Evolutionary conservation across 106 monocot genomes (phyloP).

Genomic region (Dendrobium catenatum): DNA sequence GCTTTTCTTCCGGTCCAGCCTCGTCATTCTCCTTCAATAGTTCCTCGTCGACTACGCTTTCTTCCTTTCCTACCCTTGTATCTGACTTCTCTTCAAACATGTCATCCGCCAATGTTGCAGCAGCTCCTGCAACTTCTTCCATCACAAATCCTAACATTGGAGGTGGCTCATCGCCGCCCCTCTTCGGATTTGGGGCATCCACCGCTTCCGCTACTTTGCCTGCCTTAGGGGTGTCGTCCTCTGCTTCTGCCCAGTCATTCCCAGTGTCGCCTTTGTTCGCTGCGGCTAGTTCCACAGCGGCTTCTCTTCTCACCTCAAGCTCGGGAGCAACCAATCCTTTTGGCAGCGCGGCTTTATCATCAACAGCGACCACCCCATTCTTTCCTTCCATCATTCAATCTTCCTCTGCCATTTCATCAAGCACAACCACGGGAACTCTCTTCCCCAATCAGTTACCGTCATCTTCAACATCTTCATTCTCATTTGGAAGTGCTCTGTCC

Average conservation of each 20-base stretch:
- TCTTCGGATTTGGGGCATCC: background rate
- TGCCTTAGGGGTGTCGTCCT: background rate
- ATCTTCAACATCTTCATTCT: conserved; percentile 1
- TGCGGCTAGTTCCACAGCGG: background rate
- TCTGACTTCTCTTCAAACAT: background rate
- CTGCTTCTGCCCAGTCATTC: background rate
- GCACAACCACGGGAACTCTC: background rate
- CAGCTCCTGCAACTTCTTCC: background rate
- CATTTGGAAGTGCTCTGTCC: background rate
- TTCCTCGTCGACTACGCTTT: background rate
- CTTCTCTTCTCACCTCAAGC: background rate
- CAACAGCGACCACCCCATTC: conserved; percentile 2
- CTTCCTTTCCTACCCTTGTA: background rate
- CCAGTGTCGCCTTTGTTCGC: background rate
- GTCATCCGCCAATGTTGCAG: background rate
- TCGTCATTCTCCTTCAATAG: background rate
- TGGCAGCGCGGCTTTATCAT: conserved; percentile 1
- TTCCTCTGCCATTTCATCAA: conserved; percentile 4
- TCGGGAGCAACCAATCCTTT: background rate
- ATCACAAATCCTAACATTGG: background rate
- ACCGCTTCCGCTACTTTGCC: background rate
- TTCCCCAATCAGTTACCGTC: background rate
- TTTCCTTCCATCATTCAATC: background rate
- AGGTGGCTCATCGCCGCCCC: background rate
- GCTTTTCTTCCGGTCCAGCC: background rate